Conservation (phyloP, 345 rosid species). For the Populus ilicifolia region DNA sequence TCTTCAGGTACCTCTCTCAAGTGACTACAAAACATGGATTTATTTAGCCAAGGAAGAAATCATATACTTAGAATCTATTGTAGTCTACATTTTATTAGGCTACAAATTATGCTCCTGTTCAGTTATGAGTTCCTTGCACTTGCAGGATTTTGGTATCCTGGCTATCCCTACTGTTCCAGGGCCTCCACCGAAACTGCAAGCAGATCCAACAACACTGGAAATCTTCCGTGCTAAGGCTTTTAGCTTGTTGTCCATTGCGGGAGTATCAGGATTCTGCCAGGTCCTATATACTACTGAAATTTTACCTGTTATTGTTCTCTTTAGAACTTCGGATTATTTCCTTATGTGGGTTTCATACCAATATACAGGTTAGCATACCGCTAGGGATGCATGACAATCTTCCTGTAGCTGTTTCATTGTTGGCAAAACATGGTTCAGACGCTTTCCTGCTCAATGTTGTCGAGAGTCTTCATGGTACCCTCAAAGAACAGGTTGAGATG, state of each 20-base stretch:
- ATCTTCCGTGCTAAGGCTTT: conserved; percentile 52
- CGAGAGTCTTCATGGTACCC: conserved; percentile 42
- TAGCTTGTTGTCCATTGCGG: conserved; percentile 68
- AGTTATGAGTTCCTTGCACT: not conserved
- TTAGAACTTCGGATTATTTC: not conserved
- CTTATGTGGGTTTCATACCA: not conserved
- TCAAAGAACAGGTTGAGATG: conserved; percentile 29
- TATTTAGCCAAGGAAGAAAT: not conserved
- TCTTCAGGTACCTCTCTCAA: conserved; percentile 54
- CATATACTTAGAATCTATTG: not conserved
- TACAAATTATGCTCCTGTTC: not conserved
- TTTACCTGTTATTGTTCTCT: not conserved
- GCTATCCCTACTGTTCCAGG: conserved; percentile 81
- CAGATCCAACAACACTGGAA: conserved; percentile 51
- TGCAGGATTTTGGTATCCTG: conserved; percentile 61
- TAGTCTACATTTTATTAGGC: not conserved
- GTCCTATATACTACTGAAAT: conserved; percentile 22
- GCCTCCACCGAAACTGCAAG: conserved; percentile 69
- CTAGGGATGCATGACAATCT: conserved; percentile 50
- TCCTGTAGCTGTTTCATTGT: conserved; percentile 61
- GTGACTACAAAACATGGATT: not conserved
- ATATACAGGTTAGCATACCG: conserved; percentile 65
- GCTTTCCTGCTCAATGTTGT: conserved; percentile 63
- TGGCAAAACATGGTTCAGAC: conserved; percentile 75
- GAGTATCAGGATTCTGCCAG: conserved; percentile 91